Evolutionary conservation across 495 filamentous ascomycete species (phyloP).

Genomic region (Wilcoxina mikolae): DNA sequence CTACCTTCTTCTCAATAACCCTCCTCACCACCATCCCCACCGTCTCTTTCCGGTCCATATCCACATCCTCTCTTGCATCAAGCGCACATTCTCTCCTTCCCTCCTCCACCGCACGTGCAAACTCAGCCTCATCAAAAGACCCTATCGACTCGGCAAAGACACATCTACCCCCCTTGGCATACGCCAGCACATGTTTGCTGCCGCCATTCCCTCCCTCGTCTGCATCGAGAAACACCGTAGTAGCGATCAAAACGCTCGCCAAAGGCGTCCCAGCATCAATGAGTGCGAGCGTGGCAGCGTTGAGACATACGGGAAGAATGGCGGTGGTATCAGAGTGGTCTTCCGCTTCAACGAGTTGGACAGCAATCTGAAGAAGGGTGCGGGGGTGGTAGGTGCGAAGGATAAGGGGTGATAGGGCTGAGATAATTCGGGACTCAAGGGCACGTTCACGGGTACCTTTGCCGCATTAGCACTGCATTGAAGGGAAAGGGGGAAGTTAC

Average conservation of each 20-base stretch:
- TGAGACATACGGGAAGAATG: constrained; percentile 26
- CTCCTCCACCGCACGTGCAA: neutral
- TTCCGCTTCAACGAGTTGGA: constrained; percentile 45
- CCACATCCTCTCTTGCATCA: neutral
- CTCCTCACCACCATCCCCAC: constrained; percentile 4
- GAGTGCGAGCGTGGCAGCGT: constrained; percentile 21
- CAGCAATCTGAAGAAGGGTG: constrained; percentile 48
- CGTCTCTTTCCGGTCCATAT: neutral
- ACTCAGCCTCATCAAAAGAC: neutral
- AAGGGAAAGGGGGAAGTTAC: constrained; percentile 37
- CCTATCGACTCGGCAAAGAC: constrained; percentile 6
- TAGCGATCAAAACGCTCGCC: neutral
- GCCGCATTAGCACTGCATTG: constrained; percentile 24
- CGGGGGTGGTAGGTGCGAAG: constrained; percentile 54
- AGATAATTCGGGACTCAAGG: constrained; percentile 54
- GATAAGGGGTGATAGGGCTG: constrained; percentile 52
- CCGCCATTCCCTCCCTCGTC: neutral
- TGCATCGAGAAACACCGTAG: neutral
- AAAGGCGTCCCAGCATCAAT: neutral
- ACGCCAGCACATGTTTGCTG: constrained; percentile 6
- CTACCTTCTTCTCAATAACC: constrained; percentile 6
- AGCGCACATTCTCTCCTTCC: neutral
- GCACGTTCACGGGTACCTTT: constrained; percentile 55
- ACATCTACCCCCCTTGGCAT: neutral
- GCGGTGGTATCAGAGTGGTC: constrained; percentile 34